Evolutionary conservation across 768 basidiomycete genomes (phyloP).

Genomic region (Lactarius vividus): DNA sequence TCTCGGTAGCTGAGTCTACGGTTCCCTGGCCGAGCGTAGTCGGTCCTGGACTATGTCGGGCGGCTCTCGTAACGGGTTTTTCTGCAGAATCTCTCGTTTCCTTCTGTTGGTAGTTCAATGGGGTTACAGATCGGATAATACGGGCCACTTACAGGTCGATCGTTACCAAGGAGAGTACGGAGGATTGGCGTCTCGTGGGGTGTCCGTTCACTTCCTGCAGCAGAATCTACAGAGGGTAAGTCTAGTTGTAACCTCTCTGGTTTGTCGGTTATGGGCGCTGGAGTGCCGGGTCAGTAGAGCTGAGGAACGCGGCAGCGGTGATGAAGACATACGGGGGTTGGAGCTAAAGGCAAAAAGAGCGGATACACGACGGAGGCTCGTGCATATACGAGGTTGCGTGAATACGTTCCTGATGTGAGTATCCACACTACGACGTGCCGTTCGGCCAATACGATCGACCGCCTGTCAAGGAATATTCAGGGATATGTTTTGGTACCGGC

Average conservation of each 20-base stretch:
- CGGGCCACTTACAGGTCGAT: conserved; percentile 5
- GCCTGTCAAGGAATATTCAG: conserved; percentile 41
- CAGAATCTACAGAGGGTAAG: conserved; percentile 17
- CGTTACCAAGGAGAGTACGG: not conserved
- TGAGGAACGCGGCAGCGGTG: too few species aligned
- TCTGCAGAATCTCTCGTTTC: conserved; percentile 3
- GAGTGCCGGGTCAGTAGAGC: not conserved
- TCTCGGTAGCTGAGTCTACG: not conserved
- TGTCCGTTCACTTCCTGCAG: not conserved
- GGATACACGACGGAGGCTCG: conserved; percentile 65
- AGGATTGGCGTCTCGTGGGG: not conserved
- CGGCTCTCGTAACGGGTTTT: not conserved
- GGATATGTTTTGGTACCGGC: not conserved
- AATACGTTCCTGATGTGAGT: conserved; percentile 71
- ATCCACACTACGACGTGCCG: conserved; percentile 63
- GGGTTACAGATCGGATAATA: not conserved
- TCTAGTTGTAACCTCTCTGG: conserved; percentile 46
- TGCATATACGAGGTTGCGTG: conserved; percentile 65
- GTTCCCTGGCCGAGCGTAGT: not conserved
- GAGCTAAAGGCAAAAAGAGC: conserved; percentile 66
- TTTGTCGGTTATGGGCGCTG: conserved; percentile 53
- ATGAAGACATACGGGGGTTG: conserved; percentile 55
- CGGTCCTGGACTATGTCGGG: conserved; percentile 9
- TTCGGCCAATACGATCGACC: conserved; percentile 66
- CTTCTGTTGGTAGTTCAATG: not conserved